Base-by-base conservation (phyloP, 257 asterid species). In the Asclepias syriaca region DNA sequence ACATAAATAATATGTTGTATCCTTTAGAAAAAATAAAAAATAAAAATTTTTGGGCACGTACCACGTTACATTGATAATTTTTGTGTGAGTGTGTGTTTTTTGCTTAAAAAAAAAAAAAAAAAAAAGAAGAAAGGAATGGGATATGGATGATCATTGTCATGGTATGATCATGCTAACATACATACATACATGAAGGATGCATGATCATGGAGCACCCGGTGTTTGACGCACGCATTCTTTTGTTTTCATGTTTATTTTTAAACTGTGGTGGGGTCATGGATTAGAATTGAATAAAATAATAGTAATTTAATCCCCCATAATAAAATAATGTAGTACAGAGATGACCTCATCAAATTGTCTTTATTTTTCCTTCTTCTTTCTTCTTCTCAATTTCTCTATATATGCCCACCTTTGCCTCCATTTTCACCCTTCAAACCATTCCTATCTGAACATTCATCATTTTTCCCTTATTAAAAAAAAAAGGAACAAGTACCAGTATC, bases 351-450 rank as follows among this genome's bases (percentile, higher is more conserved):
- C 18, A 32, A 19, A 74, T 29, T 21, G 16, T 1, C 68, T 1
- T 34, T 34, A 34, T 34, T 34, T 64, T 32, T 37, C 34, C 13
- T 15, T 63, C 6, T n/a, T 8, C 40, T 6, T 59, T 51, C 71
- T 48, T 40, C 76, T 49, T 13, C 71, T 22, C 48, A 14, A 27
- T 39, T 39, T 14, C 71, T 72, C 88, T 88, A 86, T 86, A 89
- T 80, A 89, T 77, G 51, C 73, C 69, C 46, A 43, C 79, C 40
- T 46, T 83, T 78, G 85, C 92, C 89, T 83, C 93, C 86, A 72
- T 78, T 86, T 87, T n/a, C 24, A 48, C 9, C 21, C 58, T 66
- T 39, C 55, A 40, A 60, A 60, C 59, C 72, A 68, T 66, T 12
- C 37, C 55, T 22, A n/a, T 24, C 55, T 46, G 2, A 66, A 39